Percentiles rank a stretch among this genome's conserved stretches.
These are phyloP conservation scores for Rhypophila decipiens DNA, from an alignment of 495 filamentous ascomycete species.

Conservation along the genomic window DNA sequence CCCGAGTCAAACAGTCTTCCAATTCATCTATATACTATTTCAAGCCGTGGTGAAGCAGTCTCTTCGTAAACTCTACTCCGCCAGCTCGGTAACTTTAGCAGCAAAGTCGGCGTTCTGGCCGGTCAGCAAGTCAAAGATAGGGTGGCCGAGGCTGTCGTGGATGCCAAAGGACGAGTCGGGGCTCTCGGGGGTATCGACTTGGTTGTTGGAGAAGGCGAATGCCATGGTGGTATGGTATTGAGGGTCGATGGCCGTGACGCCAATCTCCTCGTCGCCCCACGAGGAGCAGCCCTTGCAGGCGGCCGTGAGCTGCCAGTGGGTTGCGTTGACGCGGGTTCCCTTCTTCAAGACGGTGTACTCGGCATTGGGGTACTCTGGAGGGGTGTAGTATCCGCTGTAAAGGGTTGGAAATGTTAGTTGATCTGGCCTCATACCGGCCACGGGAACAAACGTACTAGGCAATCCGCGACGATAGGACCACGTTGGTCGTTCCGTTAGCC, in stretches of 20 bases:
- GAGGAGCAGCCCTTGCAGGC: constrained; percentile 36
- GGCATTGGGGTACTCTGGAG: constrained; percentile 25
- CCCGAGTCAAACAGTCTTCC: background rate
- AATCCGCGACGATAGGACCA: constrained; percentile 33
- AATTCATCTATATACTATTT: background rate
- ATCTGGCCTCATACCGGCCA: background rate
- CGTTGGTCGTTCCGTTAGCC: constrained; percentile 32
- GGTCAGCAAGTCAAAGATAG: constrained; percentile 30
- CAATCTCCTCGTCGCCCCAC: constrained; percentile 38
- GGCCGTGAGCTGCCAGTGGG: constrained; percentile 40
- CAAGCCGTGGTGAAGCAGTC: background rate
- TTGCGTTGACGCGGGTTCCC: constrained; percentile 38
- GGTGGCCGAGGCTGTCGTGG: constrained; percentile 40
- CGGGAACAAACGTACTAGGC: constrained; percentile 31
- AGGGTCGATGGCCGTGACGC: constrained; percentile 31
- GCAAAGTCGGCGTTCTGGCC: constrained; percentile 24
- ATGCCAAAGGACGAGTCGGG: constrained; percentile 33
- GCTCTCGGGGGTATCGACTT: constrained; percentile 30
- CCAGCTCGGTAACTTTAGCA: constrained; percentile 13
- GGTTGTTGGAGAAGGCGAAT: constrained; percentile 29
- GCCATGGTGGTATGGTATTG: constrained; percentile 31
- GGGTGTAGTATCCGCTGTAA: constrained; percentile 39
- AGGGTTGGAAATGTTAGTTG: constrained; percentile 7
- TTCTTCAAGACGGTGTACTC: constrained; percentile 35
- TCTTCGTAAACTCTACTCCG: too few species aligned